A percentile compares a stretch with the other conserved stretches of the same genome.
These are phyloP conservation scores for Heliamphora exappendiculata DNA, from an alignment of 148 eudicot genomes.

Conservation along the genomic window DNA sequence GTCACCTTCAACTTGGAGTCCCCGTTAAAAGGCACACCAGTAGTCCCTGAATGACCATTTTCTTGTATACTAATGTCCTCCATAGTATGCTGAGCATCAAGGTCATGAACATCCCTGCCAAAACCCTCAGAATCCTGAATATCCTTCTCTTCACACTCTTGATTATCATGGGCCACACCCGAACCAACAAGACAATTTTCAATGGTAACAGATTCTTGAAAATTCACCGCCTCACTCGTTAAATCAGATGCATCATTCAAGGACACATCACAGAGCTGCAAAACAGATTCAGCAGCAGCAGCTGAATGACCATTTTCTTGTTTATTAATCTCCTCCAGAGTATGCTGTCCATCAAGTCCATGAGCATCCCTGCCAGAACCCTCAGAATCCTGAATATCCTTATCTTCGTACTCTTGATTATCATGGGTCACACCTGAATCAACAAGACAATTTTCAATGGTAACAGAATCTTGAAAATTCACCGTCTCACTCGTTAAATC, in stretches of 20 bases:
- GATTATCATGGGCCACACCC: constrained; percentile 13
- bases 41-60: constrained; percentile 9
- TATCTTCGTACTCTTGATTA: constrained; percentile 15
- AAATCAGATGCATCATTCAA: constrained; percentile 22
- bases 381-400: constrained; percentile 2
- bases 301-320: constrained; percentile 7
- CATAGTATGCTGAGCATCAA: constrained; percentile 8
- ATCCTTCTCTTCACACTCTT: constrained; percentile 15
- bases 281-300: background rate
- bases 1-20: constrained; percentile 14
- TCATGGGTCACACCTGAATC: constrained; percentile 14
- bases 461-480: constrained; percentile 19
- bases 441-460: constrained; percentile 12
- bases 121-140: constrained; percentile 4
- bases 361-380: background rate
- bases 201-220: constrained; percentile 22
- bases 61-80: constrained; percentile 7
- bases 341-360: constrained; percentile 12
- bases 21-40: constrained; percentile 3
- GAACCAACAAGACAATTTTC: constrained; percentile 10
- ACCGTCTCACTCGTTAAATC: constrained; percentile 24
- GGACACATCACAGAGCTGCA: background rate
- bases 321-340: constrained; percentile 9
- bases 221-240: constrained; percentile 19
- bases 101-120: background rate